Evolutionary conservation across 371 early-diverging fungal species (phyloP), one percentile per base, ranked within the genome.

Genomic region (Zancudomyces culisetae): DNA sequence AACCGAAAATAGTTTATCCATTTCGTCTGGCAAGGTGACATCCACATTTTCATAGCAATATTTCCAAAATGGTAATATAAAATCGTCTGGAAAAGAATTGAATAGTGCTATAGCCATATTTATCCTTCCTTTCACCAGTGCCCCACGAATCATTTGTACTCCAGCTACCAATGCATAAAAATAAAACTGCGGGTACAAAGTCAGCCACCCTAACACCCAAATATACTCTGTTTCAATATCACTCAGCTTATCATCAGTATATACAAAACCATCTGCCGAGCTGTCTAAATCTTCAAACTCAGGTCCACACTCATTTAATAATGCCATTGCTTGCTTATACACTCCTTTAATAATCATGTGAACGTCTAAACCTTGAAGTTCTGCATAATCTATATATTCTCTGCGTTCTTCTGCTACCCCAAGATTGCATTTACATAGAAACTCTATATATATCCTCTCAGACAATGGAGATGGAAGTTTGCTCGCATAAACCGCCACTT

Each of bases 151-250:
- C 6, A 75, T 61, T 26, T 47, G 45, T 45, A 64, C 70, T 35
- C 42, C 40, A 43, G 52, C 57, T 2, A 62, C 28, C 0, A 75
- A 59, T 0, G 66, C 64, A 20, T 66, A 56, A 26, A 53, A 55
- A 45, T 63, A 54, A 22, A 69, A 60, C 26, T 42, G 52, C 12
- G 57, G 52, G 27, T 63, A 57, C 48, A 57, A 60, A 1, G 62
- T 55, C 4, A 72, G 56, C 70, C 72, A 71, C 51, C 69, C 71
- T 12, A 75, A 55, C 2, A 71, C 66, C 2, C 60, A 57, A 20
- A 75, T 57, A 39, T 62, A 63, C 3, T 42, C 54, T 4, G 29
- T 56, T 40, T 70, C 71, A 1, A 24, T 26, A 3, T 51, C 49
- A 2, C 59, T 52, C 8, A 70, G 27, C 1, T 50, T 52, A 13